These are phyloP conservation scores for Knoxdaviesia proteae DNA, from an alignment of 2,329 filamentous ascomycete species.

Conservation along the genomic window DNA sequence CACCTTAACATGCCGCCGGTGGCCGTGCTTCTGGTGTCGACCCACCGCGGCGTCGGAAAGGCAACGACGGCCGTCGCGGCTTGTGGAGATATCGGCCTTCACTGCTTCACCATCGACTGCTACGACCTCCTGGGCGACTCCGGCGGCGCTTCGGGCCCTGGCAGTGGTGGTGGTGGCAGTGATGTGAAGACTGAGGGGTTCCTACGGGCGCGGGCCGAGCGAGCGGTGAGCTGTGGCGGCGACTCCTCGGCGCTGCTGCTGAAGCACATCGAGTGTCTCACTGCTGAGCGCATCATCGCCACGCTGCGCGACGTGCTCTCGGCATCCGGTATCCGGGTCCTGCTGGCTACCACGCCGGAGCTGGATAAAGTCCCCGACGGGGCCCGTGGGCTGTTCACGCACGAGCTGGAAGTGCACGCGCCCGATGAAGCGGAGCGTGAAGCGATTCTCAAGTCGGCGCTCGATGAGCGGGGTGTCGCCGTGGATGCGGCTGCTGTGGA, in stretches of 20 bases:
- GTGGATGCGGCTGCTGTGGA: constrained; percentile 61
- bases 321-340: constrained; percentile 43
- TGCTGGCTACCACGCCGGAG: constrained; percentile 88
- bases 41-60: constrained; percentile 86
- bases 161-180: constrained; percentile 42
- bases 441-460: constrained; percentile 60
- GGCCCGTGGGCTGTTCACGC: constrained; percentile 76
- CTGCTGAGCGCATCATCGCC: constrained; percentile 71
- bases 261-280: constrained; percentile 75
- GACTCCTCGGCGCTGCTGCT: constrained; percentile 72
- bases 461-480: constrained; percentile 55
- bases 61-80: constrained; percentile 55
- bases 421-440: constrained; percentile 86
- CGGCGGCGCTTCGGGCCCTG: constrained; percentile 17
- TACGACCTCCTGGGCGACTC: constrained; percentile 92
- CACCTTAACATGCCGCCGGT: constrained; percentile 74
- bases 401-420: constrained; percentile 83
- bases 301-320: constrained; percentile 67
- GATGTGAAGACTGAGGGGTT: constrained; percentile 92
- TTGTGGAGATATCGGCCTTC: constrained; percentile 74
- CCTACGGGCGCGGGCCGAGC: constrained; percentile 67
- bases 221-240: constrained; percentile 71
- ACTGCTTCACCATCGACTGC: constrained; percentile 73
- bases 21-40: constrained; percentile 73
- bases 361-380: constrained; percentile 86